These are phyloP conservation scores for Camelina laxa DNA, from an alignment of 345 rosid species.

Conservation along the genomic window DNA sequence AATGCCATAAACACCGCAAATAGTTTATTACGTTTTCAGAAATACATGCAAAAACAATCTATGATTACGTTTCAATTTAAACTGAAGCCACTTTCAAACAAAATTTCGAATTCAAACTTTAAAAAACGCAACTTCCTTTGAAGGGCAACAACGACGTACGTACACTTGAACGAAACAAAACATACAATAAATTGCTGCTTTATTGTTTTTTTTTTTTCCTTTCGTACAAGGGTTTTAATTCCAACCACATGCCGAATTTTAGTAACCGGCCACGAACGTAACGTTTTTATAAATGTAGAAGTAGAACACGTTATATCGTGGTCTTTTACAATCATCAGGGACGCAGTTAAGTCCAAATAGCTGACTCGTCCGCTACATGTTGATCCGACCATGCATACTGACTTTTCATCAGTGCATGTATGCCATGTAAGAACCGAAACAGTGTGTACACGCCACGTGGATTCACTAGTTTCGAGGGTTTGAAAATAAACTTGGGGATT, in stretches of 20 bases:
- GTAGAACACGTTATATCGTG: background rate
- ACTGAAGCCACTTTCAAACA: background rate
- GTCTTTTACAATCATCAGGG: slow-evolving; percentile 16
- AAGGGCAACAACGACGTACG: background rate
- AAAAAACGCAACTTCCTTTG: background rate
- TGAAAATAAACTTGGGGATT: slow-evolving; percentile 35
- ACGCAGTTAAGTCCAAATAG: background rate
- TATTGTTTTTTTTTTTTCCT: background rate
- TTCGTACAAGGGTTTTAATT: slow-evolving; percentile 5
- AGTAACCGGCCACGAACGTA: slow-evolving; percentile 17
- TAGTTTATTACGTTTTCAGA: too few species aligned
- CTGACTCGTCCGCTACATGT: background rate
- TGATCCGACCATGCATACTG: slow-evolving; percentile 27
- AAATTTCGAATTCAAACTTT: background rate
- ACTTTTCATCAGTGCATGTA: slow-evolving; percentile 41
- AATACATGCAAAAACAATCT: too few species aligned
- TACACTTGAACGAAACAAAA: background rate
- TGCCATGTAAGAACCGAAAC: slow-evolving; percentile 27
- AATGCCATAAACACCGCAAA: too few species aligned
- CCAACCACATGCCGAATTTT: slow-evolving; percentile 15
- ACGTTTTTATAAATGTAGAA: background rate
- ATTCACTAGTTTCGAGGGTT: slow-evolving; percentile 15
- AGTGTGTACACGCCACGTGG: slow-evolving; percentile 18
- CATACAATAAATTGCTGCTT: background rate
- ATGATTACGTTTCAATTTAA: too few species aligned